Percentiles rank a stretch among this genome's conserved stretches.
Evolutionary conservation across 352 stramenopile genomes (phyloP).

Genomic region (Phytophthora pseudosyringae): DNA sequence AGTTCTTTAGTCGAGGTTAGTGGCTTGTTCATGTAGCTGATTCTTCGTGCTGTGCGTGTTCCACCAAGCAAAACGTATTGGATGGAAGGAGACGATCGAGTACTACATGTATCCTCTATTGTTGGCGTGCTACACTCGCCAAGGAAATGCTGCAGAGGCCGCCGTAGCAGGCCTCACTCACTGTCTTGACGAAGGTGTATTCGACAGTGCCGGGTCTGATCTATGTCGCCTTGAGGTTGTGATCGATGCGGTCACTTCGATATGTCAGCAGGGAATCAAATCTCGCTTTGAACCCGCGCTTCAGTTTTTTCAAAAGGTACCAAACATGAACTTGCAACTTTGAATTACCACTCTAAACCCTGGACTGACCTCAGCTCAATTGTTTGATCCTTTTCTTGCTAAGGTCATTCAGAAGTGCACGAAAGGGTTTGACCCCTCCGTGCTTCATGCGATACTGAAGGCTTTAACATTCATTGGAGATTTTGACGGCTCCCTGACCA

Average conservation of each 20-base stretch:
- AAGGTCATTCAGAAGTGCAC: constrained; percentile 62
- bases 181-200: constrained; percentile 67
- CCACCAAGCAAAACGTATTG: constrained; percentile 24
- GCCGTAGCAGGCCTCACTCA: constrained; percentile 59
- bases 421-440: constrained; percentile 40
- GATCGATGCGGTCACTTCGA: constrained; percentile 66
- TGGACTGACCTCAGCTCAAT: neutral
- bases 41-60: neutral
- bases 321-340: neutral
- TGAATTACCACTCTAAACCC: neutral
- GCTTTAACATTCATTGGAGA: constrained; percentile 82
- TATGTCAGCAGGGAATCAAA: constrained; percentile 84
- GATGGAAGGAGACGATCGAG: constrained; percentile 46
- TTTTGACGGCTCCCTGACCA: constrained; percentile 68
- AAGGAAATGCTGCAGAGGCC: constrained; percentile 59
- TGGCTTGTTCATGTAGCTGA: neutral
- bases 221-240: constrained; percentile 60
- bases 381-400: neutral
- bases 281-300: constrained; percentile 66
- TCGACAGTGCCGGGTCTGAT: constrained; percentile 45
- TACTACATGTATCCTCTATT: constrained; percentile 86
- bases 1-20: neutral
- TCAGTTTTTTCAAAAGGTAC: constrained; percentile 75
- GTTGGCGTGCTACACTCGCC: constrained; percentile 77
- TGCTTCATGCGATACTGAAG: constrained; percentile 77